phyloP scores from a whole-genome alignment of 345 rosid genomes.

The Rubroshorea leprosula region DNA sequence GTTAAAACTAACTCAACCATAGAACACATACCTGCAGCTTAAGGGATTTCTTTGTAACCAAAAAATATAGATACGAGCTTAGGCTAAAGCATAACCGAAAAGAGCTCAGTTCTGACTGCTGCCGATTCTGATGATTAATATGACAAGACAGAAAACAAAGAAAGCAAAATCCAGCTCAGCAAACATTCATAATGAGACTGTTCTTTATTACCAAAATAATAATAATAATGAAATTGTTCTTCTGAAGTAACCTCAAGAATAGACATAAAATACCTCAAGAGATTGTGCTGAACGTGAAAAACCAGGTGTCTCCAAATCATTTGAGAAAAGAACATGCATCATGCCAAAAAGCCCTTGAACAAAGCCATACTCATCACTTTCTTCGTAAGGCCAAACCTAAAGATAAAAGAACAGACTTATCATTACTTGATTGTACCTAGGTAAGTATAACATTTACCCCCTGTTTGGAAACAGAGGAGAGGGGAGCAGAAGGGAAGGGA shows the following conservation, averaged over 20 bases:
- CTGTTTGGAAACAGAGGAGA: no score
- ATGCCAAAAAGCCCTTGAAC: slow-evolving; percentile 82
- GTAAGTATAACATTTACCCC: neutral
- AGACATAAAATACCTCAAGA: slow-evolving; percentile 36
- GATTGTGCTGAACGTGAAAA: slow-evolving; percentile 31
- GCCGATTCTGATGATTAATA: slow-evolving; percentile 36
- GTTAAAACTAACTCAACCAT: slow-evolving; percentile 6
- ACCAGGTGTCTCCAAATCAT: slow-evolving; percentile 26
- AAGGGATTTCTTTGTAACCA: slow-evolving; percentile 69
- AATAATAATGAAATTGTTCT: no score
- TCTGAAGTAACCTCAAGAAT: slow-evolving; percentile 5
- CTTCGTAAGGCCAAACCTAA: slow-evolving; percentile 97
- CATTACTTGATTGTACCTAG: neutral
- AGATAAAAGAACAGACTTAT: neutral
- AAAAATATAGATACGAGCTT: slow-evolving; percentile 72
- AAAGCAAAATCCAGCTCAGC: neutral
- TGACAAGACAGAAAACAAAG: slow-evolving; percentile 6
- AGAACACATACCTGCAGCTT: slow-evolving; percentile 58
- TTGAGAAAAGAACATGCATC: slow-evolving; percentile 64
- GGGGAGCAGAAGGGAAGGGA: no score
- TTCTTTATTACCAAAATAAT: no score
- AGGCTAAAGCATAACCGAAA: slow-evolving; percentile 68
- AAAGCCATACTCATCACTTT: slow-evolving; percentile 71
- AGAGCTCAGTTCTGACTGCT: slow-evolving; percentile 50
- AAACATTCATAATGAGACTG: no score